phyloP scores from a whole-genome alignment of 202 grass and related monocot genomes.

The Bolboschoenoplectus hybrid region DNA sequence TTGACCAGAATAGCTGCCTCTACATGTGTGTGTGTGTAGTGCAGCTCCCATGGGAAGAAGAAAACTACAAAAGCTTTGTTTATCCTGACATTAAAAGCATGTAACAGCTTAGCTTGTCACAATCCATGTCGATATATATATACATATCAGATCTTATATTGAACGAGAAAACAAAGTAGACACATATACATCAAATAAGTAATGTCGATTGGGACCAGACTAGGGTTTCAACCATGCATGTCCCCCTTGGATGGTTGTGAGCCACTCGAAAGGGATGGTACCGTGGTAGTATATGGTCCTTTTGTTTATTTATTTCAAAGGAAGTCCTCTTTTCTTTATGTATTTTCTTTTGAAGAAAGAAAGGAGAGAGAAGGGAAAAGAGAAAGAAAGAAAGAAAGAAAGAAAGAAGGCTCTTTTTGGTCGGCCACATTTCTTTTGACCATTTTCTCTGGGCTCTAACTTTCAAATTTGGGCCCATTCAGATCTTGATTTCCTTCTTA shows the following conservation, averaged over 20 bases:
- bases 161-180: constrained; percentile 5
- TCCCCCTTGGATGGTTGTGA: neutral
- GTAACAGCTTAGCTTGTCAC: neutral
- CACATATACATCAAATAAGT: neutral
- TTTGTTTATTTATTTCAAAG: constrained; percentile 1
- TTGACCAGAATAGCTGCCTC: neutral
- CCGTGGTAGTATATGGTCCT: neutral
- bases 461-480: constrained; percentile 35
- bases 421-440: constrained; percentile 27
- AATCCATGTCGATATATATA: neutral
- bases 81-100: constrained; percentile 12
- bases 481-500: neutral
- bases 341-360: constrained; percentile 5
- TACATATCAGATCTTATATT: neutral
- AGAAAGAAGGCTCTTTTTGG: constrained; percentile 16
- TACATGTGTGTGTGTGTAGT: neutral
- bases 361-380: neutral
- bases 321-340: constrained; percentile 5
- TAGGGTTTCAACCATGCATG: neutral
- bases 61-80: constrained; percentile 20
- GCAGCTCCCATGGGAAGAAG: neutral
- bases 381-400: neutral
- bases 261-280: neutral
- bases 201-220: constrained; percentile 27
- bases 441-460: constrained; percentile 21